A percentile compares a stretch with the other conserved stretches of the same genome.
Conservation (phyloP, 306 rosid species). For the Vigna nakashimae region DNA sequence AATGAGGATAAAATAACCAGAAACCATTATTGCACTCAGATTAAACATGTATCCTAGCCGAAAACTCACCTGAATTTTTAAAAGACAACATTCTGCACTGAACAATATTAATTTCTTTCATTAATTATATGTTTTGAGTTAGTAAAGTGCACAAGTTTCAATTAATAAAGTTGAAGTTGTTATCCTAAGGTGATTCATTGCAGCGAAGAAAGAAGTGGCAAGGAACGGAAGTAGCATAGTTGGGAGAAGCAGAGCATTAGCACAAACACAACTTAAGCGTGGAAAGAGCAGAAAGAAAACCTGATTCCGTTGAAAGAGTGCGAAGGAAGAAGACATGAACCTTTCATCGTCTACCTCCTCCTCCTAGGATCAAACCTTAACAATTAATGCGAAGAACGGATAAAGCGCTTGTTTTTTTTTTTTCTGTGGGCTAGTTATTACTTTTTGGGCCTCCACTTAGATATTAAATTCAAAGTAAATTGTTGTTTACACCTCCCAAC, state of each 20-base stretch:
- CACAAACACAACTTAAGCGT: too few species aligned
- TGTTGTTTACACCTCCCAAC: too few species aligned
- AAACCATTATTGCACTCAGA: not conserved
- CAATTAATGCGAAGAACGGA: not conserved
- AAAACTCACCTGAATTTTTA: constrained; percentile 6
- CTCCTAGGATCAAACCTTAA: constrained; percentile 5
- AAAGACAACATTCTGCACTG: not conserved
- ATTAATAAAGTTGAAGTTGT: not conserved
- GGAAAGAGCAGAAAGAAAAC: constrained; percentile 19
- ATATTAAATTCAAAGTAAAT: not conserved
- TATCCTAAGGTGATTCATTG: not conserved
- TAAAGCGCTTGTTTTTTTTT: not conserved
- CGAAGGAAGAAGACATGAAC: not conserved
- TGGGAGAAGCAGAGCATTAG: not conserved
- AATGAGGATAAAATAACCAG: constrained; percentile 10
- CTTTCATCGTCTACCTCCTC: constrained; percentile 15
- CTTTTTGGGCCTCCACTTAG: not conserved
- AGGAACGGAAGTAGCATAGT: not conserved
- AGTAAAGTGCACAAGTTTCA: not conserved
- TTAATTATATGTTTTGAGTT: not conserved
- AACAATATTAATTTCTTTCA: not conserved
- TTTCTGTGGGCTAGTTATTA: not conserved
- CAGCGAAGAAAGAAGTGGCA: not conserved
- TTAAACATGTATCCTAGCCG: not conserved
- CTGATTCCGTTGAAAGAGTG: constrained; percentile 11